phyloP scores from a whole-genome alignment of 768 basidiomycete species.

The Lactifluus hygrophoroides region DNA sequence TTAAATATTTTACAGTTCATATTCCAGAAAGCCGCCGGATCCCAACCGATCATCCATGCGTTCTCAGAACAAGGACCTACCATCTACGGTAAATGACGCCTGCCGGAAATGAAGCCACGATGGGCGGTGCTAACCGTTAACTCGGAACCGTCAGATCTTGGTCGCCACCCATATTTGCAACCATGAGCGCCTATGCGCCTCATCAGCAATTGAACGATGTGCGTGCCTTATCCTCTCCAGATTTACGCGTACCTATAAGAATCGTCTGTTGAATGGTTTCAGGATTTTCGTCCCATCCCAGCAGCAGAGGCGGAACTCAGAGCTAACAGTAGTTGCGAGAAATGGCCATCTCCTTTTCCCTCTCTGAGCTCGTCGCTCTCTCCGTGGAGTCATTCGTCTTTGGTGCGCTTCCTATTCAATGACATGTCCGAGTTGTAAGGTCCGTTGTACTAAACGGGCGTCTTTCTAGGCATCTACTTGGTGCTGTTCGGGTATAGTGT shows the following conservation, averaged over 20 bases:
- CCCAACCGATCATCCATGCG: neutral
- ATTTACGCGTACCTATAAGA: neutral
- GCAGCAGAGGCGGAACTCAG: too few relatives aligned
- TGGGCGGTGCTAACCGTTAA: neutral
- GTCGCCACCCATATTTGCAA: neutral
- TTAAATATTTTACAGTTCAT: neutral
- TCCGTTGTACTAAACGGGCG: neutral
- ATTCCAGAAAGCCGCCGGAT: neutral
- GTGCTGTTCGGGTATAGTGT: neutral
- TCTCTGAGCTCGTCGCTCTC: conserved; percentile 17
- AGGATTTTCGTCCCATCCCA: neutral
- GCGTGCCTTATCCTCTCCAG: conserved; percentile 6
- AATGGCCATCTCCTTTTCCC: conserved; percentile 16
- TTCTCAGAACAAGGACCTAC: conserved; percentile 8
- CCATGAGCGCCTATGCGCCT: neutral
- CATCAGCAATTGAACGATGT: neutral
- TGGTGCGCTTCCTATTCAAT: neutral
- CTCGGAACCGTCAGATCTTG: conserved; percentile 1
- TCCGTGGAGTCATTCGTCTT: conserved; percentile 14
- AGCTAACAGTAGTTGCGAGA: neutral
- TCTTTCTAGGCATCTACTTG: conserved; percentile 11
- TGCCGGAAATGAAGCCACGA: conserved; percentile 9
- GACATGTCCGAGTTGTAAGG: neutral
- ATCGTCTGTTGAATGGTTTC: neutral
- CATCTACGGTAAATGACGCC: neutral